Evolutionary conservation across 2,329 filamentous ascomycete species (phyloP).

Genomic region (Epichloe hybrida): DNA sequence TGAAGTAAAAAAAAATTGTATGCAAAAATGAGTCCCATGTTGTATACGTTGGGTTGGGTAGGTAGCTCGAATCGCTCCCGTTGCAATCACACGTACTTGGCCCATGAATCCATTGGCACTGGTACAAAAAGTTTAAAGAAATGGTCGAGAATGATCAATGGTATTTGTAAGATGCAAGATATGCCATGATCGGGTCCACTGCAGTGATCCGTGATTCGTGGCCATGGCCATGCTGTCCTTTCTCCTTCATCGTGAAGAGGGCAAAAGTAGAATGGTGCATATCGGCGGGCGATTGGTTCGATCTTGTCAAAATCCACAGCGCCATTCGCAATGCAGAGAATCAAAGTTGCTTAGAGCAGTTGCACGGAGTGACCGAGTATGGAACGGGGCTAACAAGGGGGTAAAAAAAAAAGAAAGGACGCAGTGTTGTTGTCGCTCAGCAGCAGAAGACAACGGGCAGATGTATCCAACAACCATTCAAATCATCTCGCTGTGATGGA

Average conservation of each 20-base stretch:
- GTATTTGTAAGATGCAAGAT: not conserved
- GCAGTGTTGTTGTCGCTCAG: not conserved
- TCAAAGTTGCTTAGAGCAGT: not conserved
- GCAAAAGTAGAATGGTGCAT: not conserved
- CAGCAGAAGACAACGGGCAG: not conserved
- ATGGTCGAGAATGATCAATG: not conserved
- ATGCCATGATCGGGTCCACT: not conserved
- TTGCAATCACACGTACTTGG: not conserved
- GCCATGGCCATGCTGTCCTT: not conserved
- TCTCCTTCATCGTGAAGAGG: not conserved
- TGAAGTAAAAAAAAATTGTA: constrained; percentile 6
- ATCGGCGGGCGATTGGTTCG: not conserved
- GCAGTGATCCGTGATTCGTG: too few relatives aligned
- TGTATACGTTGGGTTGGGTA: not conserved
- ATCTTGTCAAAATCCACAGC: not conserved
- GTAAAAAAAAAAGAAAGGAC: not conserved
- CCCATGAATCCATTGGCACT: not conserved
- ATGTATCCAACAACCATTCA: constrained; percentile 13
- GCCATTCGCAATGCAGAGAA: not conserved
- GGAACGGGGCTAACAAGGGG: not conserved
- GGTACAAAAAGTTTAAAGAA: not conserved
- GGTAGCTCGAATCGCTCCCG: not conserved
- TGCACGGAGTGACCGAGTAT: not conserved
- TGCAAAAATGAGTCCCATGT: constrained; percentile 1
- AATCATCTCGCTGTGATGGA: constrained; percentile 43